phyloP scores from a whole-genome alignment of 106 monocot species.

The Ottelia alismoides region DNA sequence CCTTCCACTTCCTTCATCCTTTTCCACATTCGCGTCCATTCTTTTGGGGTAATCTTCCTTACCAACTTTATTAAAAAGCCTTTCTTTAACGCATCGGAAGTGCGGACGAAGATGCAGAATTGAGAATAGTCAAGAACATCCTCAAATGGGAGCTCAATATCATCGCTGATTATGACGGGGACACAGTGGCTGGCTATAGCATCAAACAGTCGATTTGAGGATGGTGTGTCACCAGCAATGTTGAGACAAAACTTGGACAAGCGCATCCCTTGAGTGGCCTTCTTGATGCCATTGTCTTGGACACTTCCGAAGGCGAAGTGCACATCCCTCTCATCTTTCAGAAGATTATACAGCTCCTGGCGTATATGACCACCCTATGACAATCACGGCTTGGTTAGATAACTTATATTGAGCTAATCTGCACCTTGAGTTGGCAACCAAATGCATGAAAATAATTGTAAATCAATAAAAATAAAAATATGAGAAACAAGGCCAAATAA shows the following conservation, averaged over 20 bases:
- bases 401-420: no score
- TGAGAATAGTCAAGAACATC: slow-evolving; percentile 69
- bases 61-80: slow-evolving; percentile 46
- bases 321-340: slow-evolving; percentile 60
- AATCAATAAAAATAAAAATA: no score
- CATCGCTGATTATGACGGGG: slow-evolving; percentile 73
- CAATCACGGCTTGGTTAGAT: no score
- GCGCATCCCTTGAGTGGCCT: slow-evolving; percentile 47
- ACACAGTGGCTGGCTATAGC: slow-evolving; percentile 75
- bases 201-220: slow-evolving; percentile 82
- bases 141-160: slow-evolving; percentile 80
- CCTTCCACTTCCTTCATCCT: slow-evolving; percentile 34
- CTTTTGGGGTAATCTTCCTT: slow-evolving; percentile 22
- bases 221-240: slow-evolving; percentile 88
- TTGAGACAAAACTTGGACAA: slow-evolving; percentile 73
- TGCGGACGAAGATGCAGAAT: slow-evolving; percentile 67
- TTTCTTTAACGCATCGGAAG: slow-evolving; percentile 43
- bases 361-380: slow-evolving; percentile 63
- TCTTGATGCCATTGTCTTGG: slow-evolving; percentile 28
- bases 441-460: no score
- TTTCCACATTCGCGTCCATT: slow-evolving; percentile 79
- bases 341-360: slow-evolving; percentile 44
- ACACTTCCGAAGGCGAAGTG: slow-evolving; percentile 58
- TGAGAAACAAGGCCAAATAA: no score
- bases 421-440: no score